Conservation (phyloP, 2,329 filamentous ascomycete species). For the Aspergillus latus region DNA sequence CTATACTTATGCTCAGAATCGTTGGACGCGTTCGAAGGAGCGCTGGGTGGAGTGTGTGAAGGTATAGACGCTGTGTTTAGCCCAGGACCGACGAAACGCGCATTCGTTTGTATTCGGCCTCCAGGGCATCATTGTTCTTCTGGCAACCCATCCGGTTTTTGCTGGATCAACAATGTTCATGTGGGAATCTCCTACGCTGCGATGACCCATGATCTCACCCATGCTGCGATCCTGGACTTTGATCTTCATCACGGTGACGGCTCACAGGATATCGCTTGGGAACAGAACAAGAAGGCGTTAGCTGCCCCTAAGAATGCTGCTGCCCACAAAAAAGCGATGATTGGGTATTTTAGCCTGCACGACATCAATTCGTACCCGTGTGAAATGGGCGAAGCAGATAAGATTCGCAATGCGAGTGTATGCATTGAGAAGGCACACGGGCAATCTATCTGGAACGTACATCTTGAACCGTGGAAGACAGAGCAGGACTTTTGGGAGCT, state of each 20-base stretch:
- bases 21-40: slow-evolving; percentile 81
- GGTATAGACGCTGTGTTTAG: slow-evolving; percentile 83
- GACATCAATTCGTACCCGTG: slow-evolving; percentile 99
- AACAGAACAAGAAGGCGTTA: slow-evolving; percentile 72
- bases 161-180: slow-evolving; percentile 98
- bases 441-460: slow-evolving; percentile 94
- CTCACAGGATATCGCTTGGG: slow-evolving; percentile 93
- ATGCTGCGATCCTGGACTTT: slow-evolving; percentile 91
- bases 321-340: slow-evolving; percentile 76
- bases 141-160: slow-evolving; percentile 88
- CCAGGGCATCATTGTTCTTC: slow-evolving; percentile 95
- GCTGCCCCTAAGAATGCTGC: slow-evolving; percentile 68
- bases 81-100: slow-evolving; percentile 63
- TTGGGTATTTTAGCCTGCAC: slow-evolving; percentile 95
- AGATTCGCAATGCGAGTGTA: slow-evolving; percentile 88
- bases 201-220: slow-evolving; percentile 79
- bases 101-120: slow-evolving; percentile 89
- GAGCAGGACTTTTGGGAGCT: slow-evolving; percentile 83
- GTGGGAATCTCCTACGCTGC: slow-evolving; percentile 92
- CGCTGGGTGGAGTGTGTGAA: slow-evolving; percentile 88
- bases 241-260: slow-evolving; percentile 92
- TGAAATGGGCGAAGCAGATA: slow-evolving; percentile 88
- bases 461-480: slow-evolving; percentile 82
- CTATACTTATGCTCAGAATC: slow-evolving; percentile 88
- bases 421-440: slow-evolving; percentile 94